Base-by-base conservation (phyloP, 179 eudicot genomes). In the Silene coronaria region DNA sequence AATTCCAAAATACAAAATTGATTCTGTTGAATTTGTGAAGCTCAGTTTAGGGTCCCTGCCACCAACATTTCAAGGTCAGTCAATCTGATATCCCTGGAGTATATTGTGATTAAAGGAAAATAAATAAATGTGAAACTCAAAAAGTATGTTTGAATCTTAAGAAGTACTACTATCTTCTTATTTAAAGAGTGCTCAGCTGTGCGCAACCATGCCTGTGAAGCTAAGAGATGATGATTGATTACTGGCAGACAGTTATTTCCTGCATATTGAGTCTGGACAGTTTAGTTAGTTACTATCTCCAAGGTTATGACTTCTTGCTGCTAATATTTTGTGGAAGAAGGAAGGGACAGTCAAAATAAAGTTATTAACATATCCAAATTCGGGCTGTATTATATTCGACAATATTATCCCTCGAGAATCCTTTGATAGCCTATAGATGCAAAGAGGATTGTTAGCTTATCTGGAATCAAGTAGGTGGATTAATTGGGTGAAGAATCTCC, bases 1-100 rank as follows among this genome's bases (percentile, higher is more conserved):
- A 73, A 92, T 95, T 80, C 96, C 96, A 0, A 87, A 90, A 51
- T 92, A 92, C 79, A 92, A 92, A 79, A 89, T 95, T 65, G 89
- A 95, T 61, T 82, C 88, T 14, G 92, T 87, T 70, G 89, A 91
- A 72, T 91, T 91, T 73, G 87, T 88, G 82, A 75, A 83, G 22
- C 83, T 91, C 51, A 91, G 90, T 57, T 80, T 91, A 69, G 97
- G 97, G 74, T 76, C 91, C 67, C 77, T 91, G 10, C 94, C 97
- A 27, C 97, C 92, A 21, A 91, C 94, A 53, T 87, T 90, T 67
- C 97, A 90, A 86, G 94, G 96, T 91, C 13, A 77, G 75, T 71
- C 46, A 16, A 30, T 22, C 7, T 12, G 48, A 13, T 38, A 21
- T 48, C 42, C 4, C 38, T 68, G 34, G 51, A 32, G 14, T 66